These are phyloP conservation scores for Penicillium coffeae DNA, from an alignment of 495 filamentous ascomycete species.

Conservation along the genomic window DNA sequence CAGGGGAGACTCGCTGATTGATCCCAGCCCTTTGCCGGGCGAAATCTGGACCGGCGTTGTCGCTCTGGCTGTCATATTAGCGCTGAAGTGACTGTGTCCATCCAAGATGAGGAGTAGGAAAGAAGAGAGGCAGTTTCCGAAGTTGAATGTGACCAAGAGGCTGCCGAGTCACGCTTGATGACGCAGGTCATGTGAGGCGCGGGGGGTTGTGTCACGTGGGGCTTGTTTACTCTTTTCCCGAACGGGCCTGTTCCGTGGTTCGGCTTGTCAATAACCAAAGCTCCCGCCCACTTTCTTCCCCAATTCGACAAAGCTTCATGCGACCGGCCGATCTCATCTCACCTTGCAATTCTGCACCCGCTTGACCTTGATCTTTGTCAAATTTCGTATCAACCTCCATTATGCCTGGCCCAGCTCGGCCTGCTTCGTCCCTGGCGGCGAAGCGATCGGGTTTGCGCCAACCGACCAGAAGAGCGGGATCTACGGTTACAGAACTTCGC, in stretches of 20 bases:
- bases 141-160: not conserved
- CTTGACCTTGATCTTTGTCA: not conserved
- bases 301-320: not conserved
- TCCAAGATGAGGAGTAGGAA: not conserved
- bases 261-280: not conserved
- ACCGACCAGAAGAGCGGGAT: slow-evolving; percentile 39
- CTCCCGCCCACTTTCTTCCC: not conserved
- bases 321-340: not conserved
- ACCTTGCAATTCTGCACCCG: not conserved
- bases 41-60: slow-evolving; percentile 60
- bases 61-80: slow-evolving; percentile 30
- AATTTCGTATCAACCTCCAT: slow-evolving; percentile 2
- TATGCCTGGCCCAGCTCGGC: slow-evolving; percentile 56
- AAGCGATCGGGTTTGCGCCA: slow-evolving; percentile 56
- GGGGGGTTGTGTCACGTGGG: slow-evolving; percentile 18
- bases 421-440: slow-evolving; percentile 45
- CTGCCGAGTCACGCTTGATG: slow-evolving; percentile 15
- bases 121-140: not conserved
- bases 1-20: slow-evolving; percentile 56
- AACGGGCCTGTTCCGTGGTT: too few species aligned
- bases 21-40: slow-evolving; percentile 74
- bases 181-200: slow-evolving; percentile 38
- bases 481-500: slow-evolving; percentile 37
- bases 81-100: not conserved
- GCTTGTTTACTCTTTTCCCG: slow-evolving; percentile 46